Conservation (phyloP, 345 rosid species). For the Iberis pinnata region DNA sequence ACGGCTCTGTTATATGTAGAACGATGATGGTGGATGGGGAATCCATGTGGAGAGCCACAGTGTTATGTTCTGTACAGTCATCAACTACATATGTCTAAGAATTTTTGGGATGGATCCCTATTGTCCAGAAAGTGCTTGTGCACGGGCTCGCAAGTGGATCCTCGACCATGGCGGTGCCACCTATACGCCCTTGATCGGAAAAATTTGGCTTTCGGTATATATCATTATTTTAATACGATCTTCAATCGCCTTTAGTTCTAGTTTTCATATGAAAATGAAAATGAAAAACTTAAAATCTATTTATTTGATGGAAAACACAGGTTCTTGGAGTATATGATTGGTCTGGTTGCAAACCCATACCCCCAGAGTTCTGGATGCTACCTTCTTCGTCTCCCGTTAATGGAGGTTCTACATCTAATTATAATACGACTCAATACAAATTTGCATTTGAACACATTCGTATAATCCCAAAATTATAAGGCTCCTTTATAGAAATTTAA, state of each 20-base stretch:
- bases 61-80: background rate
- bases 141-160: background rate
- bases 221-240: background rate
- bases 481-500: no score
- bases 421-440: no score
- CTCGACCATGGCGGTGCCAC: background rate
- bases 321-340: slow-evolving; percentile 25
- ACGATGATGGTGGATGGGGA: background rate
- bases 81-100: background rate
- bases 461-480: no score
- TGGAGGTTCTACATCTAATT: background rate
- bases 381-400: slow-evolving; percentile 15
- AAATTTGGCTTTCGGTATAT: background rate
- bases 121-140: background rate
- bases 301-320: background rate
- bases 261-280: no score
- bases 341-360: slow-evolving; percentile 22
- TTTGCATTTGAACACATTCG: no score
- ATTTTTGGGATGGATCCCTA: background rate
- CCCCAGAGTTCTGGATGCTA: slow-evolving; percentile 25
- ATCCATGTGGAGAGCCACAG: background rate
- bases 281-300: no score
- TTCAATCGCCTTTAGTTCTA: background rate
- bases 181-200: background rate
- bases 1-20: no score